phyloP scores from a whole-genome alignment of 2,329 filamentous ascomycete genomes.

The Clathrospora elynae region DNA sequence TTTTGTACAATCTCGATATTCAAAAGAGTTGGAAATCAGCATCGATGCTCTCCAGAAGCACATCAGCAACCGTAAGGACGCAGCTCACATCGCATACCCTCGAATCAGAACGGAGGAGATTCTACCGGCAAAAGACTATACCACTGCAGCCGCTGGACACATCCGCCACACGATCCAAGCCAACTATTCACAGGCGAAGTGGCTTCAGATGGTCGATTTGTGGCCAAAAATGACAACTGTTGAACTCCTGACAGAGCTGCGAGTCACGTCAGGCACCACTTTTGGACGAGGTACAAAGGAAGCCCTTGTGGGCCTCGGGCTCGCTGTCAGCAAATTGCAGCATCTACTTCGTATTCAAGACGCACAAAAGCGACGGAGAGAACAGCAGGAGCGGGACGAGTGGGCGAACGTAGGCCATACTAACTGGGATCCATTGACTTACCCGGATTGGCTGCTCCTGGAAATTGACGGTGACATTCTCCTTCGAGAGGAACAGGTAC shows the following conservation, averaged over 20 bases:
- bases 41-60: slow-evolving; percentile 36
- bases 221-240: slow-evolving; percentile 55
- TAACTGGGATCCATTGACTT: slow-evolving; percentile 60
- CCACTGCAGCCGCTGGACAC: slow-evolving; percentile 5
- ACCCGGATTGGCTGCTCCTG: slow-evolving; percentile 68
- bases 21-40: slow-evolving; percentile 45
- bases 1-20: slow-evolving; percentile 49
- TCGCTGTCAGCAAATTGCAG: slow-evolving; percentile 55
- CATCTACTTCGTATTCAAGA: slow-evolving; percentile 53
- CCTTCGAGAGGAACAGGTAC: slow-evolving; percentile 65
- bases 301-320: slow-evolving; percentile 52
- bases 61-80: slow-evolving; percentile 1
- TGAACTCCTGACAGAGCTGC: slow-evolving; percentile 56
- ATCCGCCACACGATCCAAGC: slow-evolving; percentile 13
- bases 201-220: slow-evolving; percentile 52
- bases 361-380: slow-evolving; percentile 29
- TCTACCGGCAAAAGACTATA: slow-evolving; percentile 22
- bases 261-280: slow-evolving; percentile 35
- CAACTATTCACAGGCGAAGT: slow-evolving; percentile 41
- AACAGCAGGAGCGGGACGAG: slow-evolving; percentile 50
- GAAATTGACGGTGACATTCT: slow-evolving; percentile 69
- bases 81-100: slow-evolving; percentile 3
- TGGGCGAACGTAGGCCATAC: slow-evolving; percentile 56
- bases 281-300: slow-evolving; percentile 50
- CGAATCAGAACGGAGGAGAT: slow-evolving; percentile 16